Conservation (phyloP, 108 stramenopile species). For the Discostella pseudostelligera region DNA sequence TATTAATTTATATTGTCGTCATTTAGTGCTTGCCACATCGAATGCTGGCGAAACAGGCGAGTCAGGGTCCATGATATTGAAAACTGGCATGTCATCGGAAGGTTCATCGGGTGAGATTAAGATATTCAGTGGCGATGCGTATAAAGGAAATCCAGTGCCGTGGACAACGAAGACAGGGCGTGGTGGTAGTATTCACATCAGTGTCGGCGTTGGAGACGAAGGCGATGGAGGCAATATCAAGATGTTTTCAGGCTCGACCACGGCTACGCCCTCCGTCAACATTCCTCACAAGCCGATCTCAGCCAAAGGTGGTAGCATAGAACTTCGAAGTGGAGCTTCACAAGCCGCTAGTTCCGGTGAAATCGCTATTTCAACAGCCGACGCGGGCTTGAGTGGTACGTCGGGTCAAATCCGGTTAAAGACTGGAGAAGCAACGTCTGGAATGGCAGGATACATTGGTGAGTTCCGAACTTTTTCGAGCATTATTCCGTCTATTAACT, state of each 20-base stretch:
- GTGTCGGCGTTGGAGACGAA: constrained; percentile 6
- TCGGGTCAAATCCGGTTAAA: constrained; percentile 2
- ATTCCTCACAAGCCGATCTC: neutral
- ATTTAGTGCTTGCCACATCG: neutral
- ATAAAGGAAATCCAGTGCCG: neutral
- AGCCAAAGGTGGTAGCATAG: neutral
- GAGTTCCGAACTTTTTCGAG: neutral
- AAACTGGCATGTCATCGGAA: neutral
- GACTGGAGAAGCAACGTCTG: neutral
- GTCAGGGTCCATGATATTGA: constrained; percentile 7
- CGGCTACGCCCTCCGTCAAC: neutral
- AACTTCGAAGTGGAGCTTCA: neutral
- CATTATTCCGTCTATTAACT: neutral
- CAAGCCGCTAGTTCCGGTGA: neutral
- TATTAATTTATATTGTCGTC: neutral
- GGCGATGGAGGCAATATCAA: constrained; percentile 7
- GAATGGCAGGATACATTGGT: constrained; percentile 11
- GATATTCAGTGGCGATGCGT: neutral
- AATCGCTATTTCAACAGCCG: constrained; percentile 6
- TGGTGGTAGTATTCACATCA: constrained; percentile 6
- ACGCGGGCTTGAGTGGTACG: neutral
- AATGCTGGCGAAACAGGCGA: constrained; percentile 16
- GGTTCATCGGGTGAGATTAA: neutral
- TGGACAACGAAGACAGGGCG: neutral
- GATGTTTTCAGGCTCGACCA: neutral